Conservation (phyloP, 306 rosid genomes). For the Herpetospermum pedunculosum region DNA sequence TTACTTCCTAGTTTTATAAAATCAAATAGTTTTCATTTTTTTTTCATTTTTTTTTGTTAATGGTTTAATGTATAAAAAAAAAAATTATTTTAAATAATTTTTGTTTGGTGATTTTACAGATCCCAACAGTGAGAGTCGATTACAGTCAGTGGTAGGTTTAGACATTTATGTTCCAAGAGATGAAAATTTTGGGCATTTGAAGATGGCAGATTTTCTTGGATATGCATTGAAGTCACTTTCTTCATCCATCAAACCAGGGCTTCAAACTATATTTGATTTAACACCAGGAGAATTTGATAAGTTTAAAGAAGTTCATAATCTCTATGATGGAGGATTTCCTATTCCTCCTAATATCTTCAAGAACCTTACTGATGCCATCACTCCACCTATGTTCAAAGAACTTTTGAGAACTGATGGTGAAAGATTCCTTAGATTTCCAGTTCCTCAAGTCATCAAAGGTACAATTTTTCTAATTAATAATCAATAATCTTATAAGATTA, state of each 20-base stretch:
- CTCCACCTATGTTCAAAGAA: slow-evolving; percentile 47
- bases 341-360: slow-evolving; percentile 32
- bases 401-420: slow-evolving; percentile 55
- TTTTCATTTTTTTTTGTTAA: too few relatives aligned
- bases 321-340: slow-evolving; percentile 60
- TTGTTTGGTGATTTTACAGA: slow-evolving; percentile 27
- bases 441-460: slow-evolving; percentile 83
- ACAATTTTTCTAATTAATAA: too few relatives aligned
- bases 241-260: slow-evolving; percentile 56
- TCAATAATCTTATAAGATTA: too few relatives aligned
- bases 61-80: too few relatives aligned
- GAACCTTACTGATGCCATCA: slow-evolving; percentile 31
- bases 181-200: slow-evolving; percentile 71
- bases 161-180: slow-evolving; percentile 79
- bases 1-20: too few relatives aligned
- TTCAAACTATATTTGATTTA: slow-evolving; percentile 38
- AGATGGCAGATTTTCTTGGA: slow-evolving; percentile 67
- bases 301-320: slow-evolving; percentile 40
- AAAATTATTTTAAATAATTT: too few relatives aligned
- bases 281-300: slow-evolving; percentile 52
- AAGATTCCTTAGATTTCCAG: slow-evolving; percentile 40
- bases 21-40: too few relatives aligned
- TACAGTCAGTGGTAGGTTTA: slow-evolving; percentile 31
- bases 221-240: slow-evolving; percentile 45
- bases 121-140: slow-evolving; percentile 39